Base-by-base conservation (phyloP, 1,284 basidiomycete species). In the Sporisorium reilianum region DNA sequence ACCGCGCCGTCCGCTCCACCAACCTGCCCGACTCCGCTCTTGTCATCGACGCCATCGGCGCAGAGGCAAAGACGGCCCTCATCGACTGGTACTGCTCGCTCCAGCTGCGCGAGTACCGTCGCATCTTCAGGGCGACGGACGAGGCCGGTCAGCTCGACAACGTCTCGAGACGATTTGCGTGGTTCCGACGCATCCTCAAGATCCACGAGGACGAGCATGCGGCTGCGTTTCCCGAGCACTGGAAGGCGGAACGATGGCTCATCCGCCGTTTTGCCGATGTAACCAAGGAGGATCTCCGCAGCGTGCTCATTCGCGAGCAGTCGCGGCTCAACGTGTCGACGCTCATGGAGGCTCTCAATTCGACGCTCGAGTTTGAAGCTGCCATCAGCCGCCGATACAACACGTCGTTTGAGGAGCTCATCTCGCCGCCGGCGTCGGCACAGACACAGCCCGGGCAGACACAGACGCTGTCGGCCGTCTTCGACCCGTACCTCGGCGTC, bases 111-210 rank as follows among this genome's bases (percentile, higher is more conserved):
- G 97, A 99, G 85, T 99, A 99, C 83, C 91, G 95, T 12, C 91
- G 95, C 18, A 96, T 99, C 82, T 99, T 99, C 86, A 90, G 83
- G 14, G 79, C 81, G 3, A 80, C 79, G 3, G 82, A 84, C 58
- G 93, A 66, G 89, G 89, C 97, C 0, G 97, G 96, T 1, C 94
- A 97, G 84, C 88, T 99, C 46, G 97, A 99, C 86, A 99, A 99
- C 75, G 89, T 98, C 6, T 90, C 93, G 0, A 88, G 96, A 18
- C 89, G 97, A 40, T 99, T 95, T 78, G 93, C 95, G 2, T 99
- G 95, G 94, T 98, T 98, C 86, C 88, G 92, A 23, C 89, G 95
- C n/a, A 86, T 96, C n/a, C 86, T 99, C 36, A 90, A 92, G 74
- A 90, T 89, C 8, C 93, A 97, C 84, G 94, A 97, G 76, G 89